Evolutionary conservation across 177 flowering plant species (phyloP).

Genomic region (Telopea speciosissima): DNA sequence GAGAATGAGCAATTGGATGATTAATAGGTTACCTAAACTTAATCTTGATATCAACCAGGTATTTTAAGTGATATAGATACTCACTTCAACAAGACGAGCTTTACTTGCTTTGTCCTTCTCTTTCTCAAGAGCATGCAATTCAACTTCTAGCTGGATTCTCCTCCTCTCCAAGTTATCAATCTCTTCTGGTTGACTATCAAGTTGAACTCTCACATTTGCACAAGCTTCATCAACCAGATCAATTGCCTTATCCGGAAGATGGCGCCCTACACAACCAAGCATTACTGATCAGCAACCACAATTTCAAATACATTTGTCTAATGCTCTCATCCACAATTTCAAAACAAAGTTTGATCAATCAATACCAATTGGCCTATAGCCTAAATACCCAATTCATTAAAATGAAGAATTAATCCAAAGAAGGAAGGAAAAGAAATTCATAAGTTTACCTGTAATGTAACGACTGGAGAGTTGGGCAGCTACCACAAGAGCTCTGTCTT

Average conservation of each 20-base stretch:
- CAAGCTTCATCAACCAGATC: slow-evolving; percentile 97
- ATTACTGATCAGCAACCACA: not conserved
- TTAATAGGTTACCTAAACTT: too few relatives aligned
- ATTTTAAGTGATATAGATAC: slow-evolving; percentile 7
- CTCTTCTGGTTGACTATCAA: slow-evolving; percentile 94
- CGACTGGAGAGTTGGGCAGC: slow-evolving; percentile 75
- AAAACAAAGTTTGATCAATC: not conserved
- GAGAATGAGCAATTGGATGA: too few relatives aligned
- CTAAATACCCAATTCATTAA: not conserved
- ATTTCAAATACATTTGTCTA: not conserved
- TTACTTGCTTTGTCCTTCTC: slow-evolving; percentile 97
- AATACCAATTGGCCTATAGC: not conserved
- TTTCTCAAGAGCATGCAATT: slow-evolving; percentile 85
- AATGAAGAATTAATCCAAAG: not conserved
- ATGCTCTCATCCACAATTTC: not conserved
- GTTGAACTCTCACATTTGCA: slow-evolving; percentile 94
- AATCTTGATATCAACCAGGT: not conserved
- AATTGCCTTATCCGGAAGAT: slow-evolving; percentile 91
- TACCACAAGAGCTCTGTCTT: slow-evolving; percentile 73
- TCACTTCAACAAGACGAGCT: slow-evolving; percentile 72
- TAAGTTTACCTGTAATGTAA: slow-evolving; percentile 63
- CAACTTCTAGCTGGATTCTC: slow-evolving; percentile 82
- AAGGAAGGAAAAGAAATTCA: not conserved
- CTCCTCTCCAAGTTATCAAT: slow-evolving; percentile 85
- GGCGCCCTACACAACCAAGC: slow-evolving; percentile 45